Base-by-base conservation (phyloP, 2,329 filamentous ascomycete species). In the Alternaria sp. region DNA sequence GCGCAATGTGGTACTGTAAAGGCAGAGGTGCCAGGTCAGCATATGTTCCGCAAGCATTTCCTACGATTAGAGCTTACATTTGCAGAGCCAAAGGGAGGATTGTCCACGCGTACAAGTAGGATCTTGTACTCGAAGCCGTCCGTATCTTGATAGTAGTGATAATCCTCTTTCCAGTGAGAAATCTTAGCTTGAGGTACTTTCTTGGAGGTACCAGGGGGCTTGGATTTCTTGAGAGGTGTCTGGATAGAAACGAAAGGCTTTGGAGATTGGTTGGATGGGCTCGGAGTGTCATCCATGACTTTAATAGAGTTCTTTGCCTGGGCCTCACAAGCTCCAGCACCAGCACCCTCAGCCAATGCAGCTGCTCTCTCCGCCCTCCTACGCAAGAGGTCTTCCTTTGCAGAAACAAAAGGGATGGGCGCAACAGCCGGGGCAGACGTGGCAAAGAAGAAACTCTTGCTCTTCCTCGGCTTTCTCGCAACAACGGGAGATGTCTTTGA, bases 71-170 rank as follows among this genome's bases (percentile, higher is more conserved):
- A 40, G 15, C 36, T 40, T 40, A 40, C 36, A 32, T 85, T 87
- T 71, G 93, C 87, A 46, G 86, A 86, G 1, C 79, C 73, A 43
- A 85, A 85, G 11, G 82, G 81, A 5, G 64, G 77, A 43, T 73
- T 83, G 77, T 79, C 86, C 73, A 73, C 75, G 28, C 90, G 86
- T 3, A 84, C 84, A 13, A 96, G 80, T 0, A 84, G 83, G 61
- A 92, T 80, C 57, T 89, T 84, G 79, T 93, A 93, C 5, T 82
- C 77, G 74, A 93, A 92, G 51, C 85, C 86, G 0, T 85, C 85
- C 4, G 71, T 59, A 74, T 96, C 92, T 17, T 78, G 80, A 77
- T 91, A 93, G 63, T 91, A 77, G 63, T 88, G 88, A 72, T 89
- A 88, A n/a, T 71, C 60, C 61, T 78, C 77, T 79, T 72, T 73